Percentiles rank a stretch among this genome's conserved stretches.
Evolutionary conservation across 352 stramenopile species (phyloP).

Genomic region (Phytophthora lateralis): DNA sequence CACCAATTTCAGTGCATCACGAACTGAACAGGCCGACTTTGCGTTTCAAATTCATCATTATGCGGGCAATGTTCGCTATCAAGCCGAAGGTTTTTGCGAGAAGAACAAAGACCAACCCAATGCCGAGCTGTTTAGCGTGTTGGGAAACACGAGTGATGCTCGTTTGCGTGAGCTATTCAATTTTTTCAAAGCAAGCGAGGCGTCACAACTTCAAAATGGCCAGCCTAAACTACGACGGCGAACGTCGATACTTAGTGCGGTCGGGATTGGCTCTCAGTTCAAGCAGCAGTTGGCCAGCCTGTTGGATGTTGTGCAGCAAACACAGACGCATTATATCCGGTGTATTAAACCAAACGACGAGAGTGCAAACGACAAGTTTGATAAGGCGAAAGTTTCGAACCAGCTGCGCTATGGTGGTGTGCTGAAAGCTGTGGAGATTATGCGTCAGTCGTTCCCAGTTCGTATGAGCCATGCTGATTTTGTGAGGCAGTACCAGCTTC

Average conservation of each 20-base stretch:
- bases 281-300: slow-evolving; percentile 93
- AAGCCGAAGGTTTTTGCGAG: slow-evolving; percentile 79
- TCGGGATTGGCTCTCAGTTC: slow-evolving; percentile 93
- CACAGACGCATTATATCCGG: slow-evolving; percentile 97
- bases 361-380: slow-evolving; percentile 91
- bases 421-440: slow-evolving; percentile 85
- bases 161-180: slow-evolving; percentile 68
- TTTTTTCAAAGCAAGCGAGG: slow-evolving; percentile 71
- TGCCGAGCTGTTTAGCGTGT: slow-evolving; percentile 67
- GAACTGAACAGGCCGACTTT: slow-evolving; percentile 71
- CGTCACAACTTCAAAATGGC: slow-evolving; percentile 32
- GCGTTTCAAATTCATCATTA: slow-evolving; percentile 87
- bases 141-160: slow-evolving; percentile 66
- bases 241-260: slow-evolving; percentile 70
- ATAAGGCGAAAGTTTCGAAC: slow-evolving; percentile 70
- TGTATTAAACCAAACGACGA: slow-evolving; percentile 99
- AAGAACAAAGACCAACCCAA: slow-evolving; percentile 91
- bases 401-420: slow-evolving; percentile 87
- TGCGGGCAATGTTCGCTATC: slow-evolving; percentile 77
- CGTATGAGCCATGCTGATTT: slow-evolving; percentile 79
- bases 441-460: slow-evolving; percentile 83
- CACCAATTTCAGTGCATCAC: slow-evolving; percentile 60
- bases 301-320: slow-evolving; percentile 93
- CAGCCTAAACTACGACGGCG: slow-evolving; percentile 60
- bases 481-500: slow-evolving; percentile 56